Evolutionary conservation across 2,329 filamentous ascomycete species (phyloP).

Genomic region (Sordariomycetes sp.): DNA sequence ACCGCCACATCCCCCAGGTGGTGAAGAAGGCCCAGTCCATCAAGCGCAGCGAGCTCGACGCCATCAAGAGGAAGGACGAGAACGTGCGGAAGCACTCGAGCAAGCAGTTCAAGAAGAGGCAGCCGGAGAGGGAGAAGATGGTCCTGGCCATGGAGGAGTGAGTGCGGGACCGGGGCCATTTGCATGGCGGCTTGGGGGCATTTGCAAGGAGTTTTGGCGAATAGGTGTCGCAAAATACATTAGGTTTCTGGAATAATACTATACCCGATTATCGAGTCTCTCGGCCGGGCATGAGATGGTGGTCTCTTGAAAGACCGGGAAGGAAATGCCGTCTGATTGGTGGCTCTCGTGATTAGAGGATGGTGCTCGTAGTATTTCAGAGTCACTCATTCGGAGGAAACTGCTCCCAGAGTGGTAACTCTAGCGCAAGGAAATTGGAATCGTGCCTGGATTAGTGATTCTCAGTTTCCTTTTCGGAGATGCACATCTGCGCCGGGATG

Average conservation of each 20-base stretch:
- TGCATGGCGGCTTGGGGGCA: neutral
- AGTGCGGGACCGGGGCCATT: neutral
- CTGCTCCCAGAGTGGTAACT: no score
- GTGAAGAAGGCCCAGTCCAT: conserved; percentile 96
- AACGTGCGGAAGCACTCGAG: conserved; percentile 87
- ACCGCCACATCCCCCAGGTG: conserved; percentile 83
- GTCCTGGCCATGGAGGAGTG: conserved; percentile 57
- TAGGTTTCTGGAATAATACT: neutral
- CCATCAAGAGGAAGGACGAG: conserved; percentile 84
- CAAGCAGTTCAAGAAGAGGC: conserved; percentile 65
- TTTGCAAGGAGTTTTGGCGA: conserved; percentile 4
- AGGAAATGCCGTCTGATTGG: no score
- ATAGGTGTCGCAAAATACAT: neutral
- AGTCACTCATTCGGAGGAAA: no score
- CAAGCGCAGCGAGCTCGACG: conserved; percentile 78
- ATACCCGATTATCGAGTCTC: neutral
- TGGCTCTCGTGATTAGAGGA: no score
- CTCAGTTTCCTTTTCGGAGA: no score
- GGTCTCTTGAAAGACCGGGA: neutral
- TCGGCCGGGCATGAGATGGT: neutral
- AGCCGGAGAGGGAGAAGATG: conserved; percentile 86
- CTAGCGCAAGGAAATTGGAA: no score
- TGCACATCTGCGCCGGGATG: neutral
- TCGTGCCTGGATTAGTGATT: neutral
- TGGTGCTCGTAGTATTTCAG: no score